These are phyloP conservation scores for Psilocybe sp. DNA, from an alignment of 768 basidiomycete genomes.

Conservation along the genomic window DNA sequence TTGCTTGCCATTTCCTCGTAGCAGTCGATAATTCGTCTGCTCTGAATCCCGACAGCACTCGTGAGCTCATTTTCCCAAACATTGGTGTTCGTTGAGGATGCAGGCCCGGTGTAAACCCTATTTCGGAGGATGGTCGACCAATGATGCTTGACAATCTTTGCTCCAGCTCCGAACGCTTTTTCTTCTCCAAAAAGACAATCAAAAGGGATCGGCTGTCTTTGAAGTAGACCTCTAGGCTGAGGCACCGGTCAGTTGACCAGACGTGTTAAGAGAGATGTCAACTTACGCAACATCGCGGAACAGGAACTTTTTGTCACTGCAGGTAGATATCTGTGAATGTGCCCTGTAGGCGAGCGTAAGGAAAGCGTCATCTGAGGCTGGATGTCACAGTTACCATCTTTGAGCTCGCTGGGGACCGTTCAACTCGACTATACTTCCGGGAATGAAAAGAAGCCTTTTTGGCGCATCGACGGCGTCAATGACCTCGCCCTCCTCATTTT, in stretches of 20 bases:
- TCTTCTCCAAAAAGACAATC: constrained; percentile 73
- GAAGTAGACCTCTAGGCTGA: constrained; percentile 88
- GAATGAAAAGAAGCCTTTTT: constrained; percentile 74
- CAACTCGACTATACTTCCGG: constrained; percentile 80
- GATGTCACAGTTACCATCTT: constrained; percentile 59
- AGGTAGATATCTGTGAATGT: constrained; percentile 74
- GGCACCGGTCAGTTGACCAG: not conserved
- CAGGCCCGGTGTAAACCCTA: constrained; percentile 44
- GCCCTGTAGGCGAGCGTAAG: constrained; percentile 44
- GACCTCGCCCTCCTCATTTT: constrained; percentile 83
- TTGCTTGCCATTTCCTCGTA: constrained; percentile 80
- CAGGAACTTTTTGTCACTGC: constrained; percentile 79
- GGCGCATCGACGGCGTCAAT: constrained; percentile 88
- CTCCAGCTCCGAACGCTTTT: constrained; percentile 59
- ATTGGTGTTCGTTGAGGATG: constrained; percentile 50
- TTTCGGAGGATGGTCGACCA: constrained; percentile 35
- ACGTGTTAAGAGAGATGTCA: not conserved
- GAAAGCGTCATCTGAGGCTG: not conserved
- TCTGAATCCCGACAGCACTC: constrained; percentile 46
- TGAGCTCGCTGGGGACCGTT: constrained; percentile 78
- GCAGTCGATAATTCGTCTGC: constrained; percentile 66
- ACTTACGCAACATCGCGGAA: constrained; percentile 91
- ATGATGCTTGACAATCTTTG: constrained; percentile 50
- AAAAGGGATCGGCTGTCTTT: constrained; percentile 87
- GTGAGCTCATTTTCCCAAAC: constrained; percentile 50